These are phyloP conservation scores for Volvariella surrecta DNA, from an alignment of 1,284 basidiomycete species.

Conservation along the genomic window DNA sequence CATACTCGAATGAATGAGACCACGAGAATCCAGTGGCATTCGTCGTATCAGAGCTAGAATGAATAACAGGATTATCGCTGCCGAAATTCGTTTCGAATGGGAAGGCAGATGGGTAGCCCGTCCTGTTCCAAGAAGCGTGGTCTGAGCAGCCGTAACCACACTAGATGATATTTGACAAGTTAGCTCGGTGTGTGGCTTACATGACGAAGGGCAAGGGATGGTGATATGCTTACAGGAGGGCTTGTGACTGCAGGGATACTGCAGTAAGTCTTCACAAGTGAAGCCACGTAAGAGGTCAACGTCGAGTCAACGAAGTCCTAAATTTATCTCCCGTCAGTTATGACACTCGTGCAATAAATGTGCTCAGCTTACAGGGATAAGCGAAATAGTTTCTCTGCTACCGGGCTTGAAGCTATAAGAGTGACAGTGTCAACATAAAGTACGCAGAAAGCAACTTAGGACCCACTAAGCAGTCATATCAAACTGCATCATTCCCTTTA, in stretches of 20 bases:
- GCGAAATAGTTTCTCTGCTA: constrained; percentile 14
- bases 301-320: constrained; percentile 13
- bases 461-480: constrained; percentile 33
- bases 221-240: constrained; percentile 10
- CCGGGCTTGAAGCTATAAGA: constrained; percentile 21
- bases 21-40: constrained; percentile 31
- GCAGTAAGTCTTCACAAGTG: constrained; percentile 13
- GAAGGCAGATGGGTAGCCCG: constrained; percentile 17
- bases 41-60: constrained; percentile 35
- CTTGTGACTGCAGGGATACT: constrained; percentile 13
- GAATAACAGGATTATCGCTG: constrained; percentile 30
- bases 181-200: constrained; percentile 1
- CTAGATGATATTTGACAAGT: too few relatives aligned
- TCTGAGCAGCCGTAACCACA: constrained; percentile 23
- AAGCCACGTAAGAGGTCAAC: constrained; percentile 13
- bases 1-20: constrained; percentile 36
- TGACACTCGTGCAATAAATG: too few relatives aligned
- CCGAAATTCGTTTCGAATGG: constrained; percentile 19
- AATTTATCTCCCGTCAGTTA: background rate
- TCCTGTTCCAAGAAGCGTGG: constrained; percentile 18
- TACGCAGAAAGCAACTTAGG: too few relatives aligned
- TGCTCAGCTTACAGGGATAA: constrained; percentile 13
- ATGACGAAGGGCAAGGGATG: background rate
- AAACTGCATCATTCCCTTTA: constrained; percentile 34
- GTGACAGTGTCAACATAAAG: too few relatives aligned